Conservation (phyloP, 2,329 filamentous ascomycete genomes). For the Paecilomyces niveus region DNA sequence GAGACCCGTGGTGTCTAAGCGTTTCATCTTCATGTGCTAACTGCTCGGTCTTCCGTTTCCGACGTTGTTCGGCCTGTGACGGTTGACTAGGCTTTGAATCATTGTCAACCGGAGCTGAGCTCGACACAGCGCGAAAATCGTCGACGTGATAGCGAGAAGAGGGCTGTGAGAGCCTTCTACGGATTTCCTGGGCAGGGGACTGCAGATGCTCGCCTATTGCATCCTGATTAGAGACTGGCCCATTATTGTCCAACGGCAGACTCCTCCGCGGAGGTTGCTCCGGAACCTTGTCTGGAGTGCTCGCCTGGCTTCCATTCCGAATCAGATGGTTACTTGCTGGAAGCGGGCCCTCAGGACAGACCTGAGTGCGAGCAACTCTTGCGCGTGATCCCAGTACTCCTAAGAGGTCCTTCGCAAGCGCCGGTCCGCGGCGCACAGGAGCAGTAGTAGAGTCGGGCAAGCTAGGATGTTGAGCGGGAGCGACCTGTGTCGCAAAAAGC, state of each 20-base stretch:
- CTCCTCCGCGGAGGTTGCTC: background rate
- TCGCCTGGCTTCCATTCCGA: background rate
- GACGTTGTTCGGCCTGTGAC: background rate
- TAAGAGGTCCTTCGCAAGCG: background rate
- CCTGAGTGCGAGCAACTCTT: background rate
- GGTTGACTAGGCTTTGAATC: background rate
- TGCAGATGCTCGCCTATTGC: background rate
- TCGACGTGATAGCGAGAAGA: background rate
- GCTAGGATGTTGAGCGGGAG: conserved; percentile 1
- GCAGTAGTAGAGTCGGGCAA: background rate
- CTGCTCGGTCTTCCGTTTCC: background rate
- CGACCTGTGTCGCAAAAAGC: conserved; percentile 15
- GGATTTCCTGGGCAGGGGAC: background rate
- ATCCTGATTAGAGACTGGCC: background rate
- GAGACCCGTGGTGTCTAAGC: background rate
- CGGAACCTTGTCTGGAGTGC: background rate
- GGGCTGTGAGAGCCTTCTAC: background rate
- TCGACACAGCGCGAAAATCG: background rate
- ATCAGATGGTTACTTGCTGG: background rate
- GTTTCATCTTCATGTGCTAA: background rate
- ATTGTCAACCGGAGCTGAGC: background rate
- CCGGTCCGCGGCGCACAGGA: background rate
- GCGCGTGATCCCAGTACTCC: background rate
- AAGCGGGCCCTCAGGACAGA: background rate
- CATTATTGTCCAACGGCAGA: background rate